These are phyloP conservation scores for Termitomyces sp. DNA, from an alignment of 768 basidiomycete genomes.

Conservation along the genomic window DNA sequence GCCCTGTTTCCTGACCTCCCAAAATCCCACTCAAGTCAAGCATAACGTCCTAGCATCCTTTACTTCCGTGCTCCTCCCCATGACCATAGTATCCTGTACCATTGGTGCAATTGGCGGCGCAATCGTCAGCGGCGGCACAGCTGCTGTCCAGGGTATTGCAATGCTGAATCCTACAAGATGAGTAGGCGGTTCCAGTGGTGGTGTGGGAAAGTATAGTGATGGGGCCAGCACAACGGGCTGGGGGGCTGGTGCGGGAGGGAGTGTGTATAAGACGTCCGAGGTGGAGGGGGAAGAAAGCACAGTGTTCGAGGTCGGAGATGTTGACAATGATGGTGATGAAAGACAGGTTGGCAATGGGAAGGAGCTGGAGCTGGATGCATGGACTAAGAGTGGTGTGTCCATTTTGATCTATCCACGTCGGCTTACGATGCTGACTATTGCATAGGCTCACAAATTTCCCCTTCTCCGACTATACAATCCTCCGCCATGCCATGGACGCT, in stretches of 20 bases:
- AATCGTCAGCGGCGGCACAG: conserved; percentile 63
- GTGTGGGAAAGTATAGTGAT: conserved; percentile 5
- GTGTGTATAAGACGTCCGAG: conserved; percentile 23
- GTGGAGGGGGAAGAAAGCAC: conserved; percentile 35
- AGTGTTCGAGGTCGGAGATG: conserved; percentile 48
- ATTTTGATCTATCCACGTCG: not conserved
- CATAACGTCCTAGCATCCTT: conserved; percentile 91
- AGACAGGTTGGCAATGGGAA: not conserved
- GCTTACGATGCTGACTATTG: not conserved
- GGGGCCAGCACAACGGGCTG: conserved; percentile 1
- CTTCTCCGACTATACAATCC: not conserved
- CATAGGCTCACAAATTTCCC: conserved; percentile 1
- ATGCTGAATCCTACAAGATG: conserved; percentile 93
- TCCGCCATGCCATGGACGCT: conserved; percentile 3
- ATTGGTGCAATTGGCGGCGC: conserved; percentile 58
- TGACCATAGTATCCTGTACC: conserved; percentile 90
- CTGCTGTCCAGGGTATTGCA: conserved; percentile 76
- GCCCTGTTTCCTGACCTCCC: conserved; percentile 71
- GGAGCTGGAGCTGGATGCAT: conserved; percentile 9
- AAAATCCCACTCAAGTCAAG: conserved; percentile 89
- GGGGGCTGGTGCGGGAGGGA: conserved; percentile 17
- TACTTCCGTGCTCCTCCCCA: conserved; percentile 84
- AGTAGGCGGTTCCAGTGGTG: conserved; percentile 38
- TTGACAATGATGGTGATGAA: conserved; percentile 27
- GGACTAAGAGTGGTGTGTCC: conserved; percentile 6